These are phyloP conservation scores for Fonsecaea multimorphosa DNA, from an alignment of 2,329 filamentous ascomycete genomes.

Conservation along the genomic window DNA sequence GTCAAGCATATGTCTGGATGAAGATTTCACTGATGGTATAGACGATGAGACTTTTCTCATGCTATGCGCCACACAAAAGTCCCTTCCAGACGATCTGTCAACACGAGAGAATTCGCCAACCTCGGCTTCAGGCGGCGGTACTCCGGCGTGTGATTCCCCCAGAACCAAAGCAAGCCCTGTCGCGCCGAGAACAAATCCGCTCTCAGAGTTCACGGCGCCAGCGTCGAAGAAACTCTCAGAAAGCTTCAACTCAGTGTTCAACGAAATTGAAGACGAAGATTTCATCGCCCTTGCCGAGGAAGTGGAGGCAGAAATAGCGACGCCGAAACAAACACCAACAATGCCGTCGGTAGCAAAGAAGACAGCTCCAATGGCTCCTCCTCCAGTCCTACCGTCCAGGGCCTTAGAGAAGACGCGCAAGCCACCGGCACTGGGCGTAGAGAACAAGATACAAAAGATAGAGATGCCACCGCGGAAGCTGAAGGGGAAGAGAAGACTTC, in stretches of 20 bases:
- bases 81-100: neutral
- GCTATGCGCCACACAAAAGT: conserved; percentile 25
- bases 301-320: conserved; percentile 21
- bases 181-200: neutral
- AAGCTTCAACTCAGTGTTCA: conserved; percentile 33
- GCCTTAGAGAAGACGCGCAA: neutral
- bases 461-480: neutral
- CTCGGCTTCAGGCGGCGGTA: neutral
- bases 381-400: neutral
- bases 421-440: neutral
- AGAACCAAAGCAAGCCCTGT: neutral
- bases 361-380: neutral
- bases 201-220: neutral
- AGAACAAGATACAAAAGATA: neutral
- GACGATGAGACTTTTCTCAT: conserved; percentile 32
- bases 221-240: conserved; percentile 13
- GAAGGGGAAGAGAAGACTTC: conserved; percentile 6
- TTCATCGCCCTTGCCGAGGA: conserved; percentile 28
- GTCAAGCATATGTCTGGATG: conserved; percentile 12
- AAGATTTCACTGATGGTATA: conserved; percentile 34
- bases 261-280: conserved; percentile 33
- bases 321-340: neutral
- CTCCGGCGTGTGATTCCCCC: neutral
- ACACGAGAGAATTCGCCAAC: neutral
- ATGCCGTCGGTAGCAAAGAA: neutral